Base-by-base conservation (phyloP, 345 rosid genomes). In the Noccaea bulbosa region DNA sequence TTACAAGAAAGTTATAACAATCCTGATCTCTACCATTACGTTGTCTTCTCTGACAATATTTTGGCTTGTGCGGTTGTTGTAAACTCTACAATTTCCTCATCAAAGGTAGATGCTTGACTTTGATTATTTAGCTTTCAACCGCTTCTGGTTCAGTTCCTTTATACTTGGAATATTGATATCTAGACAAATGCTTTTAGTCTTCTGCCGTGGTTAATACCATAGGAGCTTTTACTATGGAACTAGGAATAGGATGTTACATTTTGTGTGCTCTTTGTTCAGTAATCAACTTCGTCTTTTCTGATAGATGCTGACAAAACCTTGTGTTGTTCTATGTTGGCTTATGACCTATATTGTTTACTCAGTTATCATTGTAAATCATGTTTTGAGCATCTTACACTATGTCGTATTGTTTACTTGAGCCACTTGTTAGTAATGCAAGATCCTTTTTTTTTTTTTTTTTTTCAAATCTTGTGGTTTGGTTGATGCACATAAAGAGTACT, bases 11-110 rank as follows among this genome's bases (percentile, higher is more conserved):
- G 66, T 63, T 69, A 81, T 68, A 73, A 75, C 46, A 78, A 89
- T 78, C 82, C 81, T 16, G 72, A 82, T 77, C 83, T 91, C 33
- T 77, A 86, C 81, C 99, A 94, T 72, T 89, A 82, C 69, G 93
- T 86, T n/a, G 81, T 89, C 55, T 88, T 91, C 82, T 89, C 98
- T 0, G 98, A 94, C 86, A 89, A 91, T 66, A 80, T 94, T 75
- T 80, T 94, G 73, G 97, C 99, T 15, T 82, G 83, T 80, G 86
- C 97, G 6, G 98, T 88, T 49, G 97, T 91, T 79, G 88, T 91
- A 20, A 91, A 86, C 76, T 94, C 99, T 51, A 84, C 89, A 16
- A 80, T 85, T 63, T 80, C 87, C 64, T 83, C 81, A 67, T 83
- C 97, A 14, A 67, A 16, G 94, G 97, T 93, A 89, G 71, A 56